These are phyloP conservation scores for Xylaria sp. DNA, from an alignment of 2,329 filamentous ascomycete species.

Conservation along the genomic window DNA sequence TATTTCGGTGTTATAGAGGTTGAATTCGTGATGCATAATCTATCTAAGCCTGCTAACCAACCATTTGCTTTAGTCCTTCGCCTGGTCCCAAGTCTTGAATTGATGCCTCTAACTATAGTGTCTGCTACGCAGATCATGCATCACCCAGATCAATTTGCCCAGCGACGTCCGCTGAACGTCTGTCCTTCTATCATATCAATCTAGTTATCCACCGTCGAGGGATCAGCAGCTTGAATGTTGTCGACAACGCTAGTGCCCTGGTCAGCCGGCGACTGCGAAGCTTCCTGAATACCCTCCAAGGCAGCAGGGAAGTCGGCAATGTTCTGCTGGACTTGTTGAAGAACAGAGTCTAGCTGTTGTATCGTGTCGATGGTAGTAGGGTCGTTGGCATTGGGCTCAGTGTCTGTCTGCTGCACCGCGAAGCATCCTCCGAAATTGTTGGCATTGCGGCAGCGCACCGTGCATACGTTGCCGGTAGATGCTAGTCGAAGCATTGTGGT, in stretches of 20 bases:
- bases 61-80: background rate
- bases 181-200: background rate
- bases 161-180: background rate
- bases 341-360: constrained; percentile 53
- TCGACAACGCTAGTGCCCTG: constrained; percentile 46
- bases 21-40: background rate
- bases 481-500: constrained; percentile 38
- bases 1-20: background rate
- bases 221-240: constrained; percentile 28
- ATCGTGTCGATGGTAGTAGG: constrained; percentile 52
- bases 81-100: background rate
- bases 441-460: constrained; percentile 55
- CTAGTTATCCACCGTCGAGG: constrained; percentile 20
- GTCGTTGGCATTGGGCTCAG: constrained; percentile 46
- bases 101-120: background rate
- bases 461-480: constrained; percentile 58
- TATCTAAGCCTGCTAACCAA: constrained; percentile 1
- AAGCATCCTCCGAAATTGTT: constrained; percentile 55
- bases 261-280: constrained; percentile 44
- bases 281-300: constrained; percentile 53
- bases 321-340: constrained; percentile 56
- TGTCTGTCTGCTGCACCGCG: constrained; percentile 57
- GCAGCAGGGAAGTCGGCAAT: constrained; percentile 55
- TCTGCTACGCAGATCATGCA: background rate
- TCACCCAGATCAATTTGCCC: too few species aligned